Conservation (phyloP, 345 rosid genomes). For the Citrus inodora region DNA sequence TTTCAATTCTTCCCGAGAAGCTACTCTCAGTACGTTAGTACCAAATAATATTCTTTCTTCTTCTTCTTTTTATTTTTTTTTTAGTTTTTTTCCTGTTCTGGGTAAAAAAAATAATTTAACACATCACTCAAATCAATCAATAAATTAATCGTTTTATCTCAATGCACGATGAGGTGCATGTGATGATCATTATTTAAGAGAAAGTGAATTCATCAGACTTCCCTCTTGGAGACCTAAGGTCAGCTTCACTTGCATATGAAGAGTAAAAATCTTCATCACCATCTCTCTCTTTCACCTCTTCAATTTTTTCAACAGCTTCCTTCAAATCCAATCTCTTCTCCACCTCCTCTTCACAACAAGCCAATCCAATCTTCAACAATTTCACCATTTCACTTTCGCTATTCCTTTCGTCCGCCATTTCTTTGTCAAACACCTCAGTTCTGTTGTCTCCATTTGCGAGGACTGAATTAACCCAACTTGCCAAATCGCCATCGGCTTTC, state of each 20-base stretch:
- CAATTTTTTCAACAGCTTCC: conserved; percentile 57
- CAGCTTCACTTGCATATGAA: conserved; percentile 47
- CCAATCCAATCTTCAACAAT: conserved; percentile 61
- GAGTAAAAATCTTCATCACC: conserved; percentile 58
- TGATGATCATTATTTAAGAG: neutral
- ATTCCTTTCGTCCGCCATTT: conserved; percentile 34
- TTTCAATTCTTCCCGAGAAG: neutral
- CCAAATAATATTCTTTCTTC: neutral
- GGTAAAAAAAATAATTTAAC: no score
- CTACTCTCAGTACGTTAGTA: neutral
- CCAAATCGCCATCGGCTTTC: conserved; percentile 40
- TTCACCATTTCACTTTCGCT: conserved; percentile 47
- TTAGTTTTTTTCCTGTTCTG: no score
- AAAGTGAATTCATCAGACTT: conserved; percentile 32
- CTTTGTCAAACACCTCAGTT: conserved; percentile 49
- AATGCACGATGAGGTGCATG: neutral
- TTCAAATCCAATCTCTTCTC: conserved; percentile 79
- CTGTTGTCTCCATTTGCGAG: conserved; percentile 25
- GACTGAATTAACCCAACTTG: conserved; percentile 45
- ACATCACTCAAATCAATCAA: no score
- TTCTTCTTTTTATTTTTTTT: neutral
- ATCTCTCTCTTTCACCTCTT: conserved; percentile 50
- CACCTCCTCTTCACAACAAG: conserved; percentile 60
- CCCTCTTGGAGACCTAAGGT: conserved; percentile 32
- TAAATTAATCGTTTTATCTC: neutral